Evolutionary conservation across 2,329 filamentous ascomycete species (phyloP).

Genomic region (Clonostachys chloroleuca): DNA sequence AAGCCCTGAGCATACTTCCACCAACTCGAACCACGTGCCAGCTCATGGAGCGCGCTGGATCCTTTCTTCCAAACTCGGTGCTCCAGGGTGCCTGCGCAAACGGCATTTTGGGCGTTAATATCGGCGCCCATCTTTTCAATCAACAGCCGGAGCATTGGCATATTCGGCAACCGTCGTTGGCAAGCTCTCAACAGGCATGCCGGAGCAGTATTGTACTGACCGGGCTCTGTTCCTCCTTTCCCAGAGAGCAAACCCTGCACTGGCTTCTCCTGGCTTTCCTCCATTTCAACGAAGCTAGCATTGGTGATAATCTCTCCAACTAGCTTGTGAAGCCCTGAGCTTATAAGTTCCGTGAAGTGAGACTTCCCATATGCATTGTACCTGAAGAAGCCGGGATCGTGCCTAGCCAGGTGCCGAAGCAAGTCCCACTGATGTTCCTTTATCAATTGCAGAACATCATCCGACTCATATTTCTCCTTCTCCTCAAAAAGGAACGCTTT

Average conservation of each 20-base stretch:
- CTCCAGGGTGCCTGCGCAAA: not conserved
- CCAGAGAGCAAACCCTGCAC: too few relatives aligned
- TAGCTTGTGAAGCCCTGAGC: not conserved
- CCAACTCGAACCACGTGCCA: not conserved
- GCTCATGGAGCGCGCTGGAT: not conserved
- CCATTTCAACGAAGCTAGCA: not conserved
- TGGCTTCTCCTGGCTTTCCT: not conserved
- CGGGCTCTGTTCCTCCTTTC: too few relatives aligned
- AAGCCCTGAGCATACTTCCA: not conserved
- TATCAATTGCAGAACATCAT: too few relatives aligned
- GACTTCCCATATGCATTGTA: not conserved
- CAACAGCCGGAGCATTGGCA: not conserved
- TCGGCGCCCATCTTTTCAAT: not conserved
- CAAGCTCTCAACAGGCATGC: not conserved
- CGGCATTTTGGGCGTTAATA: not conserved
- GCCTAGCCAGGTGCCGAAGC: too few relatives aligned
- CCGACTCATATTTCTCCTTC: too few relatives aligned
- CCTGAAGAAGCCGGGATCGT: too few relatives aligned
- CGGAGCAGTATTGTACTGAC: not conserved
- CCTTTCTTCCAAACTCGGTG: not conserved
- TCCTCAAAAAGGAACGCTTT: too few relatives aligned
- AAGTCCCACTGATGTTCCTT: too few relatives aligned
- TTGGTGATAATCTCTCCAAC: not conserved
- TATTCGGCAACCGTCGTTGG: not conserved
- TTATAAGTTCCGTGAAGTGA: not conserved